Evolutionary conservation across 257 asterid species (phyloP).

Genomic region (Solanum raphanifolium): DNA sequence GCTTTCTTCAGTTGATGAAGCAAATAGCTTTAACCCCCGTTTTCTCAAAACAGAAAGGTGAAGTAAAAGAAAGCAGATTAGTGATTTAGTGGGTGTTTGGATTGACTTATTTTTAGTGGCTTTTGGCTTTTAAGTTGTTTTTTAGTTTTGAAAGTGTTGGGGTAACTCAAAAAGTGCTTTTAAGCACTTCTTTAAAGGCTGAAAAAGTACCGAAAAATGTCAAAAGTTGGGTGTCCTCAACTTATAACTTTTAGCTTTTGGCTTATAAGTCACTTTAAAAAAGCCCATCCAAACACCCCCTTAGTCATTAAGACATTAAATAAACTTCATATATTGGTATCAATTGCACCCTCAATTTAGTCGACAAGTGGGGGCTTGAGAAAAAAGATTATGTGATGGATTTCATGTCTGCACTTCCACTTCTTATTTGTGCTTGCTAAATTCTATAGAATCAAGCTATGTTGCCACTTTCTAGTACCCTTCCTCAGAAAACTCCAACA

Average conservation of each 20-base stretch:
- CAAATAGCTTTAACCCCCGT: background rate
- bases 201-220: background rate
- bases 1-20: background rate
- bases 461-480: background rate
- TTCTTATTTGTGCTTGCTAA: slow-evolving; percentile 1
- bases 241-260: background rate
- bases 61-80: background rate
- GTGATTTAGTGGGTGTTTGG: background rate
- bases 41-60: background rate
- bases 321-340: background rate
- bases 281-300: background rate
- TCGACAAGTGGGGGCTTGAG: background rate
- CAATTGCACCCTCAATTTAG: background rate
- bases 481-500: background rate
- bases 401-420: background rate
- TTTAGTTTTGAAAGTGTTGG: background rate
- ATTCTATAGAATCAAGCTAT: background rate
- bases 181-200: background rate
- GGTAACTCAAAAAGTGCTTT: background rate
- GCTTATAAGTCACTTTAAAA: background rate
- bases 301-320: background rate
- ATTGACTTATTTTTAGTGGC: background rate
- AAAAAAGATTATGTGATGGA: background rate
- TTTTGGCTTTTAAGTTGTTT: background rate
- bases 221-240: background rate